A percentile compares a stretch with the other conserved stretches of the same genome.
Conservation (phyloP, 2,329 filamentous ascomycete species). For the Microdochium trichocladiopsis region DNA sequence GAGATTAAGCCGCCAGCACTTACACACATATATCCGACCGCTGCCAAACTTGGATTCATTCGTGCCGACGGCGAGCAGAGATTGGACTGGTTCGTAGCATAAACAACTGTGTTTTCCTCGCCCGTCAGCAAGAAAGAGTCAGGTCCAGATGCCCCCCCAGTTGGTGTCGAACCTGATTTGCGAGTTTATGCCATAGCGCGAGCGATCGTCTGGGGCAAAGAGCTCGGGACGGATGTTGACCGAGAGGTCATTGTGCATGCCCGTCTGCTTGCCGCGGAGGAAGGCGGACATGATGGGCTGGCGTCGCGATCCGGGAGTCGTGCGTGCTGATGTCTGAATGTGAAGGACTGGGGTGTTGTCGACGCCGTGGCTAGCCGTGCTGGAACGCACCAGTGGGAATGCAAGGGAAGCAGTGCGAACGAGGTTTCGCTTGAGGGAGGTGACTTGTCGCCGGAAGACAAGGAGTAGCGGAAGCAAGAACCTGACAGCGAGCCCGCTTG, state of each 20-base stretch:
- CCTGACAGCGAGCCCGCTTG: too few relatives aligned
- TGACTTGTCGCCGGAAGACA: too few relatives aligned
- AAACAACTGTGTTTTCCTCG: constrained; percentile 52
- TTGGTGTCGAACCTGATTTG: constrained; percentile 47
- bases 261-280: constrained; percentile 85
- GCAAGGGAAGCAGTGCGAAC: too few relatives aligned
- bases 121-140: not conserved
- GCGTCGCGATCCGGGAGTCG: not conserved
- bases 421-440: too few relatives aligned
- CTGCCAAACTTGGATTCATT: constrained; percentile 78
- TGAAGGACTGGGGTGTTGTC: too few relatives aligned
- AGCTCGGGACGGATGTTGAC: constrained; percentile 69
- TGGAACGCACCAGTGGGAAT: too few relatives aligned
- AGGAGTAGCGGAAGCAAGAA: too few relatives aligned
- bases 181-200: constrained; percentile 75
- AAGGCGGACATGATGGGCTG: constrained; percentile 67
- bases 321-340: too few relatives aligned
- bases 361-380: too few relatives aligned
- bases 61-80: constrained; percentile 85
- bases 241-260: constrained; percentile 86
- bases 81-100: constrained; percentile 90
- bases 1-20: not conserved
- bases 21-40: constrained; percentile 75
- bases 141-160: not conserved
- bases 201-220: constrained; percentile 78